Evolutionary conservation across 1,139 yeast genomes (phyloP), one percentile per base, ranked within the genome.

Genomic region (Saccharomyces hybrid): DNA sequence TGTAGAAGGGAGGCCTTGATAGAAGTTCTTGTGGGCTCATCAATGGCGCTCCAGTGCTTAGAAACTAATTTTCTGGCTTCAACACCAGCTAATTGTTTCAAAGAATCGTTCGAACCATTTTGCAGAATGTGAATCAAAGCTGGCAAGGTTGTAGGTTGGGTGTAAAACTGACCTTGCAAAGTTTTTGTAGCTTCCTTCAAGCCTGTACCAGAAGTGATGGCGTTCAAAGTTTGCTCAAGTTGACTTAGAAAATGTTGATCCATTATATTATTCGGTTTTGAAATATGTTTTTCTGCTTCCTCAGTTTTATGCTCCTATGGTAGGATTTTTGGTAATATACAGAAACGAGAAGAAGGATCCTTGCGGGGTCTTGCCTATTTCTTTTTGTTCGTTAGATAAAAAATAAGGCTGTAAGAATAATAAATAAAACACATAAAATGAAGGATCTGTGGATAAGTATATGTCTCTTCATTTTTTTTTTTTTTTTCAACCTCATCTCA

Each of bases 51-150:
- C 99, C 99, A 93, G 67, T 83, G 83, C 61, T 79, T 76, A 52
- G 79, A 67, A 51, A 89, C 83, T 68, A 87, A 80, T 73, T 95
- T 93, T 74, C 97, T 83, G 48, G 91, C 91, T 74, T 93, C 99
- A 57, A 93, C 97, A 59, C 97, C 96, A 16, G 98, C 96, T 61
- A 93, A 78, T 73, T 90, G 97, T 69, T 80, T 81, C 51, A 71
- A 59, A 48, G 69, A 71, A 56, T 66, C 71, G 52, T 70, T 68
- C 16, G 61, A 50, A 44, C 65, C 63, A 62, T 78, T 78, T 72
- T 87, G 93, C 68, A 89, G 78, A 61, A 93, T 81, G 67, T 88
- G 95, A 63, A 93, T 76, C 69, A 91, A 78, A 8, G 96, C 84
- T 30, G 97, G 95, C 57, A 93, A 79, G 20, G 95, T 82, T 63